A percentile compares a stretch with the other conserved stretches of the same genome.
Evolutionary conservation across 2,329 filamentous ascomycete genomes (phyloP).

Genomic region (Aspergillus sclerotialis): DNA sequence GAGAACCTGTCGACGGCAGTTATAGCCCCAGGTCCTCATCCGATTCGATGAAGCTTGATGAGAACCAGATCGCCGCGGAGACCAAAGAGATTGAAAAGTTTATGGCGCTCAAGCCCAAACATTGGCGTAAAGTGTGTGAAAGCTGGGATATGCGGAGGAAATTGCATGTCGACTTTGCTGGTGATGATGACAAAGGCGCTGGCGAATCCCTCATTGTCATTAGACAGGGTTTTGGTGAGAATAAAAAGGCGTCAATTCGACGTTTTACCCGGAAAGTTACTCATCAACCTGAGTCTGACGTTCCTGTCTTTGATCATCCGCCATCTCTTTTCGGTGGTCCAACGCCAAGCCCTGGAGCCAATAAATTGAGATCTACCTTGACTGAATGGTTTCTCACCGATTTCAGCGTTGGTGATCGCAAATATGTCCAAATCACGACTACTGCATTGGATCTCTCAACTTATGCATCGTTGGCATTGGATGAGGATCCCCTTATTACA

Average conservation of each 20-base stretch:
- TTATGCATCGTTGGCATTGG: constrained; percentile 61
- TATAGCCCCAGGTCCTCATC: constrained; percentile 77
- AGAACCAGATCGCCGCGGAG: constrained; percentile 66
- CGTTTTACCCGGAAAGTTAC: constrained; percentile 55
- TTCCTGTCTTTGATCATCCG: constrained; percentile 7
- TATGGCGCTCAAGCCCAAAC: constrained; percentile 62
- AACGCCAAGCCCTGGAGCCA: constrained; percentile 20
- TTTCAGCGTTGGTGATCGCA: constrained; percentile 55
- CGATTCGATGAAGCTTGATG: constrained; percentile 62
- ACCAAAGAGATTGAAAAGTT: constrained; percentile 76
- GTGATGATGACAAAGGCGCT: constrained; percentile 65
- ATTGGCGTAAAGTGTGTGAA: constrained; percentile 70
- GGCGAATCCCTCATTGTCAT: constrained; percentile 74
- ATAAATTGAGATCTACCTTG: constrained; percentile 30
- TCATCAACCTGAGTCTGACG: constrained; percentile 19
- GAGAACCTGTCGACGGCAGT: constrained; percentile 60
- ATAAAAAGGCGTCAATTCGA: constrained; percentile 45
- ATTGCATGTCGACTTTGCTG: constrained; percentile 83
- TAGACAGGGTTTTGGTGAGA: constrained; percentile 61
- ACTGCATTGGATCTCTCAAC: constrained; percentile 67
- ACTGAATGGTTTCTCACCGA: constrained; percentile 63
- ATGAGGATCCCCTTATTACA: constrained; percentile 69
- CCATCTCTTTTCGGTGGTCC: constrained; percentile 48
- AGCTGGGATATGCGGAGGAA: constrained; percentile 89
- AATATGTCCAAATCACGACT: constrained; percentile 58